These are phyloP conservation scores for Claviceps fusiformis DNA, from an alignment of 2,329 filamentous ascomycete genomes.

Conservation along the genomic window DNA sequence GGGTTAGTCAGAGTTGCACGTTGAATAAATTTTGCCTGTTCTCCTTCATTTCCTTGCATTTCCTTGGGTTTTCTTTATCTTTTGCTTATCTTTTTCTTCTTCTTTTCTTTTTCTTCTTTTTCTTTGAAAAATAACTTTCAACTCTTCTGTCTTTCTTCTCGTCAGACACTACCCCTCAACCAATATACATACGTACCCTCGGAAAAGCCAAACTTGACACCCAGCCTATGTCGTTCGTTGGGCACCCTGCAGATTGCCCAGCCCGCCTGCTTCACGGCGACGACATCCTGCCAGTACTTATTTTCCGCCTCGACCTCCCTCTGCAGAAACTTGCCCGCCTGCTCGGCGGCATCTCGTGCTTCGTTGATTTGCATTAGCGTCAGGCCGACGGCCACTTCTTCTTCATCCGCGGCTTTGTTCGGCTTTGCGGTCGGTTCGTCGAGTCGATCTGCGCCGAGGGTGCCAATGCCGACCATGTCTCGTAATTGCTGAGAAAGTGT, in stretches of 20 bases:
- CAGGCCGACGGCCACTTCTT: slow-evolving; percentile 52
- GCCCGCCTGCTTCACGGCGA: slow-evolving; percentile 67
- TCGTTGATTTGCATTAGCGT: slow-evolving; percentile 64
- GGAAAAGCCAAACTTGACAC: slow-evolving; percentile 78
- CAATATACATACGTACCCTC: slow-evolving; percentile 39
- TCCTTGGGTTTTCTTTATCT: not conserved
- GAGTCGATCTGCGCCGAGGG: slow-evolving; percentile 55
- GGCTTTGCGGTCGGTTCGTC: slow-evolving; percentile 46
- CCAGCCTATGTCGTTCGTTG: slow-evolving; percentile 57
- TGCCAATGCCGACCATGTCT: slow-evolving; percentile 58
- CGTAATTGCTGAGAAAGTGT: slow-evolving; percentile 61
- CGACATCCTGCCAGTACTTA: slow-evolving; percentile 77
- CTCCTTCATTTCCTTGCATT: too few species aligned
- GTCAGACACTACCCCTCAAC: not conserved
- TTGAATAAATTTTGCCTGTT: too few species aligned
- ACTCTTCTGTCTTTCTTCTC: not conserved
- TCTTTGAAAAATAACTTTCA: too few species aligned
- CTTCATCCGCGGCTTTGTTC: slow-evolving; percentile 41
- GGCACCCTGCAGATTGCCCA: slow-evolving; percentile 78
- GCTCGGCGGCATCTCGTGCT: slow-evolving; percentile 59
- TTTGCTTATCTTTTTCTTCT: too few species aligned
- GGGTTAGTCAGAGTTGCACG: not conserved
- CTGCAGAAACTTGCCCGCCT: slow-evolving; percentile 58
- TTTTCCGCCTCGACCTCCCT: slow-evolving; percentile 68
- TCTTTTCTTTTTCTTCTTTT: too few species aligned